Evolutionary conservation across 139 green algal species (phyloP), one percentile per base, ranked within the genome.

Genomic region (Volvox africanus): DNA sequence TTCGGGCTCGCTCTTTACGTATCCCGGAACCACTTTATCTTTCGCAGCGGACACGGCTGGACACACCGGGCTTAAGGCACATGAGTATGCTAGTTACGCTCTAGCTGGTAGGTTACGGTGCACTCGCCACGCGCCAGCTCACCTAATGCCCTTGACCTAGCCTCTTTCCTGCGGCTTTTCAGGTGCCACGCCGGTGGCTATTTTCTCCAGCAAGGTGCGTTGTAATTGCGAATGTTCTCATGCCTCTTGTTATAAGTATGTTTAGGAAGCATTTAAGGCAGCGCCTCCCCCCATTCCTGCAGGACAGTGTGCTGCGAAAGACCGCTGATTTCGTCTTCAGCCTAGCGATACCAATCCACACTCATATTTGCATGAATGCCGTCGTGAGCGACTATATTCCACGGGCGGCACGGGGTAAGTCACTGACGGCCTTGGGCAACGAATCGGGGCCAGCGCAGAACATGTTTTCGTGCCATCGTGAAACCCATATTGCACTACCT

Each of bases 341-440:
- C 14, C 33, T 96, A 12, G 94, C 93, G 16, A 94, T 97, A 32
- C 96, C 96, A 21, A 61, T 97, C 14, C 96, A 98, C 93, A 94
- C 94, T 30, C 96, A 97, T 90, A 95, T 97, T 68, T 93, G 89
- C 32, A 95, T 96, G 76, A 98, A 98, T 89, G 93, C 93, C 6
- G 73, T 96, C 20, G 92, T 98, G 32, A 96, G 94, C 19, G 97
- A 98, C 92, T 98, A 98, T 81, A 86, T 97, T 1, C 94, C 96
- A 16, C 96, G 93, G n/a, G 86, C 86, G 5, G 91, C 93, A 69
- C 88, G 91, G 22, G 93, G 95, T 96, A 84, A 84, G 78, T 26
- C 13, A 28, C 16, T 24, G 65, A 55, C 44, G 44, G 44, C 44
- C 44, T 55, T 55, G 44, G 44, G 9, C 9, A 9, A 5, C 44